Base-by-base conservation (phyloP, 768 basidiomycete genomes). In the Hortiboletus flavorubellus region DNA sequence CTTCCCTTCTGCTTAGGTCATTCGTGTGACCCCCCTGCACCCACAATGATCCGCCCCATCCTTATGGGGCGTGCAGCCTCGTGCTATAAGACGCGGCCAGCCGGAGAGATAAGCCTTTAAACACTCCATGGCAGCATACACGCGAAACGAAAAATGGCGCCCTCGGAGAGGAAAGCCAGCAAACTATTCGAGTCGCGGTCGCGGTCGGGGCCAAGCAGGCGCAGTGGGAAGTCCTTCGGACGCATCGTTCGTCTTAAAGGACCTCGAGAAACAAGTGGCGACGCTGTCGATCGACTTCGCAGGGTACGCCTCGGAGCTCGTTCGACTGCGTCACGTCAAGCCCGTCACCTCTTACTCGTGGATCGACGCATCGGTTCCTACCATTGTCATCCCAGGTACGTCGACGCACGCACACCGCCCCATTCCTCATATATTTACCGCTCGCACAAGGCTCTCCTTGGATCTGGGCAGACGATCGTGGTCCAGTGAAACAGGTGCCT, bases 301-400 rank as follows among this genome's bases (percentile, higher is more conserved):
- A 7, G 39, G 30, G n/a, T 33, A 53, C 15, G 37, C 56, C n/a
- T 62, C 64, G 11, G 64, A 68, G 33, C 40, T 49, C 31, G 67
- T 76, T 15, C 56, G 62, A 21, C 71, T 80, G 30, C 66, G 62
- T 10, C 63, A 84, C 66, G 57, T 81, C 29, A 65, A 71, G 33
- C 75, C 70, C 21, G 60, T 80, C 39, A 78, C 78, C 3, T 83
- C 83, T 0, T 85, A 84, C 64, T 80, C 78, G 35, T 85, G 83
- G 84, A 61, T 73, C 34, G 72, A 78, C 2, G 61, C 68, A 4
- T 41, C 62, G 0, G 62, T 64, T 12, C 80, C 82, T 1, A 81
- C 78, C 1, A 83, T 85, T 43, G 73, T 77, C 46, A 76, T 82
- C 43, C 81, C 81, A 57, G 81, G 80, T 76, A 49, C 42, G 75